A percentile compares a stretch with the other conserved stretches of the same genome.
Conservation (phyloP, 345 rosid species). For the Adansonia digitata region DNA sequence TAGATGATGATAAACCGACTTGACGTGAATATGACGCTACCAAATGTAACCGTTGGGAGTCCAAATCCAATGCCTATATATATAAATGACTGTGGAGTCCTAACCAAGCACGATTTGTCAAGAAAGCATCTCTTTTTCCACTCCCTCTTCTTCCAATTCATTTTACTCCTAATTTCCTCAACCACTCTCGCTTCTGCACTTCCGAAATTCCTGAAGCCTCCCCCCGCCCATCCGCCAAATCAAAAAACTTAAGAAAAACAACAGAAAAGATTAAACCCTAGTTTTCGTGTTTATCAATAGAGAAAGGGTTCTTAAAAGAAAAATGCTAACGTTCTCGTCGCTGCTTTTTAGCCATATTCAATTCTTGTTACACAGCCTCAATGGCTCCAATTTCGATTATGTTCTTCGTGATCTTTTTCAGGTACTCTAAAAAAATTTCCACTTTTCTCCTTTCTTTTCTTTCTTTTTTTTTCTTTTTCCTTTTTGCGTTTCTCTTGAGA, state of each 20-base stretch:
- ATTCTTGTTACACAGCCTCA: slow-evolving; percentile 50
- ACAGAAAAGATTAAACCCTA: background rate
- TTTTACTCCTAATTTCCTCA: no score
- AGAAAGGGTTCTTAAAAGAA: background rate
- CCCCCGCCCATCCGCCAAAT: no score
- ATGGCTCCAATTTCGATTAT: slow-evolving; percentile 50
- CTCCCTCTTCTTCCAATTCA: no score
- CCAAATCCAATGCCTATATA: no score
- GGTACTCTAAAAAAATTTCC: slow-evolving; percentile 31
- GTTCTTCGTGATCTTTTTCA: slow-evolving; percentile 50
- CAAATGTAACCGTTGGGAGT: background rate
- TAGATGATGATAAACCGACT: background rate
- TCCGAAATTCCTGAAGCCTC: no score
- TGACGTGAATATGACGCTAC: background rate
- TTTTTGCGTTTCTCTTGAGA: background rate
- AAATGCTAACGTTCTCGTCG: slow-evolving; percentile 45
- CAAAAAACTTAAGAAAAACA: no score
- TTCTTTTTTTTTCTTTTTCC: background rate
- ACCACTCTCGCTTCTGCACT: background rate
- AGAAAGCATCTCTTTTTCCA: background rate
- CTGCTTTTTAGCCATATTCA: slow-evolving; percentile 54
- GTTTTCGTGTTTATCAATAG: background rate
- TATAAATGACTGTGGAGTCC: no score
- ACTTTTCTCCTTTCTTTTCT: background rate
- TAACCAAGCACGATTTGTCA: background rate